Conservation (phyloP, 2,329 filamentous ascomycete genomes). For the Tolypocladium guangdongense region DNA sequence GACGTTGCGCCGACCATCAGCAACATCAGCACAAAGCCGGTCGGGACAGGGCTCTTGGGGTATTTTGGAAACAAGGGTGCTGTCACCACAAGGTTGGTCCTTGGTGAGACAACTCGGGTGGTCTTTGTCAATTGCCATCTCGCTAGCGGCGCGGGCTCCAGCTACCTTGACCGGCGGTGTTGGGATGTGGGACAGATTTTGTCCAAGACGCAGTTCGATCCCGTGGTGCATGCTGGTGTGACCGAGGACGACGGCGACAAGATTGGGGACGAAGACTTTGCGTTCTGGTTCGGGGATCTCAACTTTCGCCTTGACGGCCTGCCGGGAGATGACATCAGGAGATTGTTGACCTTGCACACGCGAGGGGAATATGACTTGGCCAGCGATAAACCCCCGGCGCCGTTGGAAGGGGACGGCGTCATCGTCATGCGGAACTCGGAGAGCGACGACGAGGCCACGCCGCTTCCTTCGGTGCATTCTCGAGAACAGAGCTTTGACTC, state of each 20-base stretch:
- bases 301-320: conserved; percentile 88
- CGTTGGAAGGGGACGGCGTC: conserved; percentile 35
- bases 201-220: conserved; percentile 65
- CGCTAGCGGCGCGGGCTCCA: conserved; percentile 72
- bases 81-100: conserved; percentile 66
- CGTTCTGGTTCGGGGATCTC: conserved; percentile 92
- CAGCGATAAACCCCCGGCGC: conserved; percentile 22
- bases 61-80: conserved; percentile 97
- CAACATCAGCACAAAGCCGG: conserved; percentile 68
- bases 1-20: conserved; percentile 63
- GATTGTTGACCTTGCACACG: conserved; percentile 72
- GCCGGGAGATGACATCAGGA: conserved; percentile 80
- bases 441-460: conserved; percentile 34
- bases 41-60: conserved; percentile 83
- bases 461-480: conserved; percentile 20
- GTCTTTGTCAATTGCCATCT: conserved; percentile 90
- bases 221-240: conserved; percentile 55
- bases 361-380: conserved; percentile 61
- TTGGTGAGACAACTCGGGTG: conserved; percentile 82
- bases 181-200: conserved; percentile 82
- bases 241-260: conserved; percentile 53
- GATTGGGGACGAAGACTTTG: conserved; percentile 85
- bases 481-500: conserved; percentile 28
- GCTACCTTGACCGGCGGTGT: conserved; percentile 69
- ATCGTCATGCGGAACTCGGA: conserved; percentile 35